A percentile compares a stretch with the other conserved stretches of the same genome.
These are phyloP conservation scores for Leccinum rimulosum DNA, from an alignment of 768 basidiomycete species.

Conservation along the genomic window DNA sequence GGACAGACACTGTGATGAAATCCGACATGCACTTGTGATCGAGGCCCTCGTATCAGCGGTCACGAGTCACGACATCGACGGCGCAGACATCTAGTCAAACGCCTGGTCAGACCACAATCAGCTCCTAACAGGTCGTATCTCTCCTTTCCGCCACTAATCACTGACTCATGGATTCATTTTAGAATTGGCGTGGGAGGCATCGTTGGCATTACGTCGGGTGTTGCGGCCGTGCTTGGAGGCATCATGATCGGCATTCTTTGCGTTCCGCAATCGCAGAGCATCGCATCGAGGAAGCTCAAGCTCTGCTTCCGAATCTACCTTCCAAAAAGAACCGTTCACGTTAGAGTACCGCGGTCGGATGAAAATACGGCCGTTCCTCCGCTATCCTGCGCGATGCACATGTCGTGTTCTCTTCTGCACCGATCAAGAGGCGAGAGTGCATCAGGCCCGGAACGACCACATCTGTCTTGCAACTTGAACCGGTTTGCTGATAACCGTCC, in stretches of 20 bases:
- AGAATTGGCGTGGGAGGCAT: conserved; percentile 13
- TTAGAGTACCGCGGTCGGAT: neutral
- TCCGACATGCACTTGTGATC: conserved; percentile 26
- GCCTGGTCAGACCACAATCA: neutral
- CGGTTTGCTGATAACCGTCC: conserved; percentile 3
- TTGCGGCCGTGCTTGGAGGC: neutral
- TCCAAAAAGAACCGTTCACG: conserved; percentile 3
- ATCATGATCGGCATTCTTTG: conserved; percentile 4
- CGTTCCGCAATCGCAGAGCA: conserved; percentile 6
- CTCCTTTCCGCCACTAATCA: neutral
- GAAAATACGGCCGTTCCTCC: neutral
- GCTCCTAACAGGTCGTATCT: conserved; percentile 9
- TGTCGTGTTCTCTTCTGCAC: neutral
- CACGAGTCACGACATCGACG: neutral
- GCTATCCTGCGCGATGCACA: conserved; percentile 12
- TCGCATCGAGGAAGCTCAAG: neutral
- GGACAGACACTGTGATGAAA: conserved; percentile 18
- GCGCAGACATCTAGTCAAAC: conserved; percentile 1
- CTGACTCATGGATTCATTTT: conserved; percentile 4
- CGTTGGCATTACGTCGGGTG: conserved; percentile 16
- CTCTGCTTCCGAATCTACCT: neutral
- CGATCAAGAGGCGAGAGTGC: neutral
- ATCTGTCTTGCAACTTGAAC: neutral
- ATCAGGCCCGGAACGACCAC: neutral
- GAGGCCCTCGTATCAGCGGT: conserved; percentile 1